These are phyloP conservation scores for Panaeolus cyanescens DNA, from an alignment of 768 basidiomycete genomes.

Conservation along the genomic window DNA sequence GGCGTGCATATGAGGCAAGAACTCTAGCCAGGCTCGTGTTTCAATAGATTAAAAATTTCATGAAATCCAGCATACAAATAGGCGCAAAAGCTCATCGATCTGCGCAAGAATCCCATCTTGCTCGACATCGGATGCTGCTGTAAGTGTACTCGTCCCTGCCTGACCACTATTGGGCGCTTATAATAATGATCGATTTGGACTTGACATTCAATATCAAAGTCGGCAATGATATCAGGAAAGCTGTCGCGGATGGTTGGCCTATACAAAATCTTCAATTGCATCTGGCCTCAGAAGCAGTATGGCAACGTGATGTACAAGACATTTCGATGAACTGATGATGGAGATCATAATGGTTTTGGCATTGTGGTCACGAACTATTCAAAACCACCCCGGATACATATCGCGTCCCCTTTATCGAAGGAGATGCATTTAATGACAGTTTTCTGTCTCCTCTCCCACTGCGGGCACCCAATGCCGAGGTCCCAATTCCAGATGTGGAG, in stretches of 20 bases:
- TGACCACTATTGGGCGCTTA: neutral
- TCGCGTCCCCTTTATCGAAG: slow-evolving; percentile 55
- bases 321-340: too few relatives aligned
- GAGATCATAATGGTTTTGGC: slow-evolving; percentile 53
- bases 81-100: slow-evolving; percentile 26
- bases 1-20: slow-evolving; percentile 31
- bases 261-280: slow-evolving; percentile 33
- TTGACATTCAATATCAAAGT: slow-evolving; percentile 28
- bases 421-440: slow-evolving; percentile 51
- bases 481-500: slow-evolving; percentile 5
- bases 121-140: slow-evolving; percentile 50
- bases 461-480: slow-evolving; percentile 5
- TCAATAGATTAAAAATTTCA: slow-evolving; percentile 31
- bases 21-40: neutral
- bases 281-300: slow-evolving; percentile 37
- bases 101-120: slow-evolving; percentile 31
- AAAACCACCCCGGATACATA: slow-evolving; percentile 50
- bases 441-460: slow-evolving; percentile 34
- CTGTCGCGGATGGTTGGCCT: slow-evolving; percentile 41
- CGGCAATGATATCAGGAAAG: slow-evolving; percentile 41
- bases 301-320: neutral
- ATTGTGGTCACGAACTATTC: slow-evolving; percentile 64
- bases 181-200: too few relatives aligned
- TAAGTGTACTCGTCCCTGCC: slow-evolving; percentile 18
- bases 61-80: slow-evolving; percentile 33